Evolutionary conservation across 2,329 filamentous ascomycete species (phyloP).

Genomic region (Colletotrichum tabaci): DNA sequence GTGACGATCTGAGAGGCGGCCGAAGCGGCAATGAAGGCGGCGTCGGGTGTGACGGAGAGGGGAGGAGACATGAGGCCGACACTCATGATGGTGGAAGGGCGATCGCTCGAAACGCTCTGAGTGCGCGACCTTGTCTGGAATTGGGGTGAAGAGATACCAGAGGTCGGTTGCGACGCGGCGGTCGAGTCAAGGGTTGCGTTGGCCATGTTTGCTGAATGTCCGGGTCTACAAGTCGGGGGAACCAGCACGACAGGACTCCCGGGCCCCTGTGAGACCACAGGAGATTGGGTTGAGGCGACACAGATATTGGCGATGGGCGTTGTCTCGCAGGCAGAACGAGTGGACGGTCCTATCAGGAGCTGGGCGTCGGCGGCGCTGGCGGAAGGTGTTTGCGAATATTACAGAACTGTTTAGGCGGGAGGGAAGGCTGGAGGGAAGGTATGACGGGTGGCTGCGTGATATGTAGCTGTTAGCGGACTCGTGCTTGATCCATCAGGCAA

Average conservation of each 20-base stretch:
- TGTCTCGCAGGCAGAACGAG: conserved; percentile 26
- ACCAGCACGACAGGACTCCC: conserved; percentile 34
- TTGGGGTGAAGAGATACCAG: conserved; percentile 52
- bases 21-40: conserved; percentile 89
- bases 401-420: conserved; percentile 37
- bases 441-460: conserved; percentile 42
- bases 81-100: conserved; percentile 72
- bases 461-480: conserved; percentile 29
- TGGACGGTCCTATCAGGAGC: conserved; percentile 32
- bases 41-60: conserved; percentile 78
- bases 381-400: conserved; percentile 38
- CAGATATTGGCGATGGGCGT: conserved; percentile 29
- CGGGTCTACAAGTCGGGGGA: conserved; percentile 27
- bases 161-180: conserved; percentile 51
- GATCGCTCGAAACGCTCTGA: conserved; percentile 80
- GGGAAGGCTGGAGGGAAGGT: conserved; percentile 10
- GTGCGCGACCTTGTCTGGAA: conserved; percentile 63
- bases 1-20: conserved; percentile 94
- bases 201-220: conserved; percentile 40
- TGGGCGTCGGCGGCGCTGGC: conserved; percentile 21
- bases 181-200: conserved; percentile 36
- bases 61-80: conserved; percentile 77
- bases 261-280: conserved; percentile 41
- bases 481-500: conserved; percentile 23
- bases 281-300: conserved; percentile 39